These are phyloP conservation scores for Gossypium schwendimanii DNA, from an alignment of 441 rosid genomes.

Conservation along the genomic window DNA sequence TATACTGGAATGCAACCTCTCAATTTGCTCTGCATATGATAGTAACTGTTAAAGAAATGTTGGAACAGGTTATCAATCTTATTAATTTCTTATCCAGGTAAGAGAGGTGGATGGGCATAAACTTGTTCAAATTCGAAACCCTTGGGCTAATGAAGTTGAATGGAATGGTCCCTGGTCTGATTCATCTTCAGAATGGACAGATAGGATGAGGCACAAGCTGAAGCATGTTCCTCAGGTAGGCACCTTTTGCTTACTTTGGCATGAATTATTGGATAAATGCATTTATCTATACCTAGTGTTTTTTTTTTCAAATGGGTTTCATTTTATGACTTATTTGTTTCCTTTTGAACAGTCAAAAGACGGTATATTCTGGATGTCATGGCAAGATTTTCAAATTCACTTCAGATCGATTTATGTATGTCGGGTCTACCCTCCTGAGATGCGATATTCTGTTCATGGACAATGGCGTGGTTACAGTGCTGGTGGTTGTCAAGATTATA, in stretches of 20 bases:
- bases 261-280: slow-evolving; percentile 10
- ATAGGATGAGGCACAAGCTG: slow-evolving; percentile 96
- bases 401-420: slow-evolving; percentile 97
- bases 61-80: neutral
- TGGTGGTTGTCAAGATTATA: slow-evolving; percentile 99
- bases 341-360: slow-evolving; percentile 73
- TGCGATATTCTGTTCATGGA: slow-evolving; percentile 94
- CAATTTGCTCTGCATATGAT: slow-evolving; percentile 11
- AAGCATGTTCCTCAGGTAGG: slow-evolving; percentile 89
- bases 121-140: slow-evolving; percentile 95
- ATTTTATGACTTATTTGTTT: slow-evolving; percentile 8
- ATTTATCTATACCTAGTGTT: slow-evolving; percentile 4
- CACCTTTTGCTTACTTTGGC: neutral
- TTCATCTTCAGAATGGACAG: slow-evolving; percentile 94
- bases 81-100: slow-evolving; percentile 43
- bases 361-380: slow-evolving; percentile 99
- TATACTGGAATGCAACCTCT: slow-evolving; percentile 24
- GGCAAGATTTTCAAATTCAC: slow-evolving; percentile 99
- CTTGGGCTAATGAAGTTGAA: slow-evolving; percentile 99
- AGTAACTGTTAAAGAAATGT: slow-evolving; percentile 13
- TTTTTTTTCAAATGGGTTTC: neutral
- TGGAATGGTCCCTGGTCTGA: slow-evolving; percentile 99
- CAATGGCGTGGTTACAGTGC: slow-evolving; percentile 99
- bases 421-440: slow-evolving; percentile 95
- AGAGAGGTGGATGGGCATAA: slow-evolving; percentile 99